Percentiles rank a stretch among this genome's conserved stretches.
Conservation (phyloP, 768 basidiomycete genomes). For the Tulasnella sp. region DNA sequence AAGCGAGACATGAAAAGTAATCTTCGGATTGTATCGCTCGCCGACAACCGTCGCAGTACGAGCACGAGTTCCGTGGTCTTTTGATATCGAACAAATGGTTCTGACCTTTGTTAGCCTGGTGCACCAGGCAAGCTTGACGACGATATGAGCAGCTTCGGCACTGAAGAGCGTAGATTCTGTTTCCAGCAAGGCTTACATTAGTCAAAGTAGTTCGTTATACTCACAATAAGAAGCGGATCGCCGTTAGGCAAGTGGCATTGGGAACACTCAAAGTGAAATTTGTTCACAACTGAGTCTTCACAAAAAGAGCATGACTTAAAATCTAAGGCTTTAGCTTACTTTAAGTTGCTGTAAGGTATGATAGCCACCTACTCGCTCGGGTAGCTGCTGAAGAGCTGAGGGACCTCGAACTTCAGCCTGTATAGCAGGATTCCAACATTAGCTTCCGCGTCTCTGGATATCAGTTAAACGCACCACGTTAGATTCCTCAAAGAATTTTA, state of each 20-base stretch:
- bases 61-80: not conserved
- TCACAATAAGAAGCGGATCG: not conserved
- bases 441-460: not conserved
- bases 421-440: not conserved
- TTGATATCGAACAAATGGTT: not conserved
- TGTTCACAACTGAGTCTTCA: not conserved
- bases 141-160: not conserved
- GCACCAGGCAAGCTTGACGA: not conserved
- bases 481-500: not conserved
- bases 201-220: not conserved
- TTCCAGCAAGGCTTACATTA: not conserved
- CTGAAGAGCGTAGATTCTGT: too few relatives aligned
- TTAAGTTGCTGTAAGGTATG: too few relatives aligned
- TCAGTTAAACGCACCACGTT: not conserved
- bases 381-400: not conserved
- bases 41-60: not conserved
- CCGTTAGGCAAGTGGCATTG: not conserved
- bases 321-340: not conserved
- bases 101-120: not conserved
- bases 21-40: not conserved
- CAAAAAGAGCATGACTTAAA: not conserved
- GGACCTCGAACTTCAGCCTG: not conserved
- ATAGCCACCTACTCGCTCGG: not conserved
- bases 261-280: not conserved
- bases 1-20: not conserved